These are phyloP conservation scores for Mortierella claussenii DNA, from an alignment of 192 early-diverging fungal species.

Conservation along the genomic window DNA sequence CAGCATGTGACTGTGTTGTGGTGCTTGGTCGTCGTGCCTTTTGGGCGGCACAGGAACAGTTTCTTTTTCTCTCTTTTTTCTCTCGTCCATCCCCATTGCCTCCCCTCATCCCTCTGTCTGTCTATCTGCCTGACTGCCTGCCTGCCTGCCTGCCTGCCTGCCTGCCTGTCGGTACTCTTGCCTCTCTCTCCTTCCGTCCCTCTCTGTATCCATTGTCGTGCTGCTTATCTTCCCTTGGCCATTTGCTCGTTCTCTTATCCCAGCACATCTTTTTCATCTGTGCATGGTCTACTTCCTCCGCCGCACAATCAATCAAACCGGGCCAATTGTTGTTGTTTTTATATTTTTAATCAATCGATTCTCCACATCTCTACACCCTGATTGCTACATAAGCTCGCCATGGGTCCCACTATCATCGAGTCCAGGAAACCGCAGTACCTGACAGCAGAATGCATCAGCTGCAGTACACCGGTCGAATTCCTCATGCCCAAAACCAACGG, in stretches of 20 bases:
- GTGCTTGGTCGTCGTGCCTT: neutral
- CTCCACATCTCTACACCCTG: neutral
- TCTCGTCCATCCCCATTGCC: neutral
- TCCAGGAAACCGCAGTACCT: conserved; percentile 67
- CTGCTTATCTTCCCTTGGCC: neutral
- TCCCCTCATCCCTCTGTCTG: neutral
- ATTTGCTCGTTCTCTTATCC: neutral
- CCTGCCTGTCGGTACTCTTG: no score
- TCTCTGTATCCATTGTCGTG: neutral
- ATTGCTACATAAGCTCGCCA: conserved; percentile 4
- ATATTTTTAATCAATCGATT: neutral
- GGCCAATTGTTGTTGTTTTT: neutral
- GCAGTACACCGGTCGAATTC: conserved; percentile 64
- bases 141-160: no score
- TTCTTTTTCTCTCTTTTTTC: neutral
- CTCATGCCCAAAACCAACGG: conserved; percentile 39
- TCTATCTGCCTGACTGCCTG: no score
- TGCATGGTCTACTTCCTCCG: no score
- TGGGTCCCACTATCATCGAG: conserved; percentile 55
- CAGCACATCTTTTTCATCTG: no score
- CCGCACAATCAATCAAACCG: neutral
- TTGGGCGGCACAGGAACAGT: neutral
- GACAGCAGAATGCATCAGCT: conserved; percentile 61
- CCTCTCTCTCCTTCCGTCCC: neutral
- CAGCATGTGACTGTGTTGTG: neutral